A percentile compares a stretch with the other conserved stretches of the same genome.
Evolutionary conservation across 768 basidiomycete genomes (phyloP).

Genomic region (Mycena metata): DNA sequence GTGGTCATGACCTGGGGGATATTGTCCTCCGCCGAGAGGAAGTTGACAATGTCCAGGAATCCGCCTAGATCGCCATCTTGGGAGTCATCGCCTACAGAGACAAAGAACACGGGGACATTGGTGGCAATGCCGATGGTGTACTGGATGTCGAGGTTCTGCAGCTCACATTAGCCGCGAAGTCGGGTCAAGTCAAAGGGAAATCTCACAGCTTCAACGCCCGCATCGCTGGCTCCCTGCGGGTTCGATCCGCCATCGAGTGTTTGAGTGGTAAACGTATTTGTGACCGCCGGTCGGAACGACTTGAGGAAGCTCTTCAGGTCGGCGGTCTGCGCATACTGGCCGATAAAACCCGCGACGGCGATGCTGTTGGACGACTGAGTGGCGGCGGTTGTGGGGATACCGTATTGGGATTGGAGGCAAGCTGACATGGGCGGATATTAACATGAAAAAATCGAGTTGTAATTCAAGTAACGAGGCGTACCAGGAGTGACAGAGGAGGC

Average conservation of each 20-base stretch:
- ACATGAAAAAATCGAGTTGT: no score
- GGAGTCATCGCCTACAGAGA: conserved; percentile 35
- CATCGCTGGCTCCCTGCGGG: conserved; percentile 25
- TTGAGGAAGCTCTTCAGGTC: conserved; percentile 38
- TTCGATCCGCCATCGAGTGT: conserved; percentile 37
- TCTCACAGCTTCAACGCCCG: conserved; percentile 35
- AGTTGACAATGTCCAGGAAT: conserved; percentile 17
- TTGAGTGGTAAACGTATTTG: conserved; percentile 29
- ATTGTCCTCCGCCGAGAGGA: not conserved
- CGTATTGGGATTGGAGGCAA: conserved; percentile 49
- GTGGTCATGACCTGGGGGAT: conserved; percentile 6
- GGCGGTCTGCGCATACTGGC: conserved; percentile 30
- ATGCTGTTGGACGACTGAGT: conserved; percentile 44
- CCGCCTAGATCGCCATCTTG: conserved; percentile 6
- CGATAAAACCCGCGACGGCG: conserved; percentile 39
- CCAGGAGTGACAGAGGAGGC: conserved; percentile 3
- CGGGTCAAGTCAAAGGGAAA: not conserved
- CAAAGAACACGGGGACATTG: conserved; percentile 40
- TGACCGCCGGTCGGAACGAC: conserved; percentile 27
- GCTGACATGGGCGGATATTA: no score
- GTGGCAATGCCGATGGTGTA: conserved; percentile 43
- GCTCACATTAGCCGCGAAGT: no score
- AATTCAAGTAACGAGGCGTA: no score
- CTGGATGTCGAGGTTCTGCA: conserved; percentile 36
- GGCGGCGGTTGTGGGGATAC: conserved; percentile 48